These are phyloP conservation scores for Euclidium syriacum DNA, from an alignment of 345 rosid genomes.

Conservation along the genomic window DNA sequence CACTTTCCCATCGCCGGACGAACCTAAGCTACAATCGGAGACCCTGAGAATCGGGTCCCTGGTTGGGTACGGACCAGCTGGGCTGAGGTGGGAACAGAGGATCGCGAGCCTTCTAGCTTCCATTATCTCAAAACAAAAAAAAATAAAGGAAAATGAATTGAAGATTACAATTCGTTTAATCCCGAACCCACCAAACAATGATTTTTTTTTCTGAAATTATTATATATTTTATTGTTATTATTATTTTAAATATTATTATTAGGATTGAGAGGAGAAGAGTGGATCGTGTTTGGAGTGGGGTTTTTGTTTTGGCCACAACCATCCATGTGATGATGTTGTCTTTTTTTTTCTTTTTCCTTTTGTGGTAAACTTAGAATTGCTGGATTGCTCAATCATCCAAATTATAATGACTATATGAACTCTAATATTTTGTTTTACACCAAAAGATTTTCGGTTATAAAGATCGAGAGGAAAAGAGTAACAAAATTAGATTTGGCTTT, in stretches of 20 bases:
- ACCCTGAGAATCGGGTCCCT: slow-evolving; percentile 21
- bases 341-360: background rate
- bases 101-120: slow-evolving; percentile 65
- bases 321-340: slow-evolving; percentile 14
- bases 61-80: slow-evolving; percentile 14
- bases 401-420: too few relatives aligned
- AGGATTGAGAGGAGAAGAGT: slow-evolving; percentile 20
- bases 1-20: background rate
- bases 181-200: background rate
- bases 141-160: too few relatives aligned
- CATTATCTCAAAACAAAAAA: slow-evolving; percentile 30
- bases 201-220: too few relatives aligned
- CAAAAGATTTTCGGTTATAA: too few relatives aligned
- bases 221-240: background rate
- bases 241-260: background rate
- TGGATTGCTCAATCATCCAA: too few relatives aligned
- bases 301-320: slow-evolving; percentile 22
- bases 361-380: too few relatives aligned
- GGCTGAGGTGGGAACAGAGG: slow-evolving; percentile 57
- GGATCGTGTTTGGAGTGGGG: slow-evolving; percentile 10
- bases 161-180: background rate
- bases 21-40: slow-evolving; percentile 35
- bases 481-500: too few relatives aligned
- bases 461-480: too few relatives aligned
- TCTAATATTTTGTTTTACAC: too few relatives aligned